A percentile compares a stretch with the other conserved stretches of the same genome.
Conservation (phyloP, 164 flowering plant species). For the Annona cherimola region DNA sequence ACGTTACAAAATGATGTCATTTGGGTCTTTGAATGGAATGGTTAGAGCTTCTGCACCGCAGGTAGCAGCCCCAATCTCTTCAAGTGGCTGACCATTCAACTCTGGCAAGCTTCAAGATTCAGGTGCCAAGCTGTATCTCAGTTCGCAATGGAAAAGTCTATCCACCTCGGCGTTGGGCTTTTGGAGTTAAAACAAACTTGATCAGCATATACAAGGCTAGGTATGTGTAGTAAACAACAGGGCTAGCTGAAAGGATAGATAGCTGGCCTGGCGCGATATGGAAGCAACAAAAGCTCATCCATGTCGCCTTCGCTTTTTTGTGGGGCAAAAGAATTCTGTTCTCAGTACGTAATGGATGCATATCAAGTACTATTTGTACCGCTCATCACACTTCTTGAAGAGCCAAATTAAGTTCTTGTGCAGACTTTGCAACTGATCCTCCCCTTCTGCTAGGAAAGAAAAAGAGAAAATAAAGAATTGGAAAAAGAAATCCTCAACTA, state of each 20-base stretch:
- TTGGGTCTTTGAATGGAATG: not conserved
- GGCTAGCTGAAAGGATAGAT: not conserved
- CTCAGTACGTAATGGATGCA: not conserved
- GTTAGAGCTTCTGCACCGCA: slow-evolving; percentile 2
- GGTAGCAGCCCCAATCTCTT: not conserved
- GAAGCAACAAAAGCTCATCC: slow-evolving; percentile 6
- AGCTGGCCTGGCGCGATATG: not conserved
- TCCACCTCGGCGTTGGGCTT: slow-evolving; percentile 3
- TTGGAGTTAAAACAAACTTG: slow-evolving; percentile 8
- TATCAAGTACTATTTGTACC: not conserved
- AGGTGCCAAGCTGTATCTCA: not conserved
- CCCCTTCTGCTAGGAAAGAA: slow-evolving; percentile 51
- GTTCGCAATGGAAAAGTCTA: slow-evolving; percentile 2
- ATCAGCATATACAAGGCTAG: slow-evolving; percentile 17
- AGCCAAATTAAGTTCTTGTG: slow-evolving; percentile 63
- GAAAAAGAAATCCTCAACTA: no score
- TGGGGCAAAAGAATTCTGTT: slow-evolving; percentile 13
- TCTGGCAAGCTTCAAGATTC: not conserved
- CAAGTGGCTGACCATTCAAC: not conserved
- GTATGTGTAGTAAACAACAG: not conserved
- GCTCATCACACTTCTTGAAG: slow-evolving; percentile 49
- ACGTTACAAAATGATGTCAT: slow-evolving; percentile 7
- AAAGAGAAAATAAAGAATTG: not conserved
- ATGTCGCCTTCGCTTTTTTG: slow-evolving; percentile 2
- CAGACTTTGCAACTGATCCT: slow-evolving; percentile 71